phyloP scores from a whole-genome alignment of 2,329 filamentous ascomycete species.

The Cladosporium halotolerans region DNA sequence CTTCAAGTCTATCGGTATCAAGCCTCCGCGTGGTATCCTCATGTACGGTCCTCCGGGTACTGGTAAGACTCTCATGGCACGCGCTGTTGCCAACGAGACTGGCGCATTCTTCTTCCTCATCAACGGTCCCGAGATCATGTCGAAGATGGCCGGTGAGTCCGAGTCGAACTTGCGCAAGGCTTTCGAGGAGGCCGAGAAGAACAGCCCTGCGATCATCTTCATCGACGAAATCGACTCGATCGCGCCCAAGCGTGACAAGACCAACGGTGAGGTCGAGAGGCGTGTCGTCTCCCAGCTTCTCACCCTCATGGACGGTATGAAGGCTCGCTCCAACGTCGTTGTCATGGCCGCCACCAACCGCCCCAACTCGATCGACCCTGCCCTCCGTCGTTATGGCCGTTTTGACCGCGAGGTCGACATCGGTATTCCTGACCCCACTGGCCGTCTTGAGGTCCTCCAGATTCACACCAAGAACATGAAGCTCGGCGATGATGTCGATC shows the following conservation, averaged over 20 bases:
- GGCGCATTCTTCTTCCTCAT: constrained; percentile 99
- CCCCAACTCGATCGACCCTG: constrained; percentile 97
- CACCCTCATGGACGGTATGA: constrained; percentile 99
- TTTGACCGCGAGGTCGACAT: constrained; percentile 99
- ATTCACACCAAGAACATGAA: constrained; percentile 99
- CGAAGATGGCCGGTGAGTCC: constrained; percentile 99
- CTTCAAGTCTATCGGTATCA: constrained; percentile 99
- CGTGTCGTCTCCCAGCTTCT: constrained; percentile 95
- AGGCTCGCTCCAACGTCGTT: constrained; percentile 95
- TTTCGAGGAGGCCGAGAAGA: constrained; percentile 99
- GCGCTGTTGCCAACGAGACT: constrained; percentile 97
- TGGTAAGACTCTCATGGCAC: constrained; percentile 98
- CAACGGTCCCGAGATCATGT: constrained; percentile 99
- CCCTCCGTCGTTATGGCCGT: constrained; percentile 93
- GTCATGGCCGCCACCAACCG: constrained; percentile 99
- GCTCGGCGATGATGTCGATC: constrained; percentile 89
- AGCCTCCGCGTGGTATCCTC: constrained; percentile 95
- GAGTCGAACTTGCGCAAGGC: constrained; percentile 97
- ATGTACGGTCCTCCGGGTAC: constrained; percentile 93
- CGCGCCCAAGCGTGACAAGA: constrained; percentile 99
- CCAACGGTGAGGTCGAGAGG: constrained; percentile 96
- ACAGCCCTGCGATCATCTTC: constrained; percentile 98
- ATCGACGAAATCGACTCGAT: constrained; percentile 99
- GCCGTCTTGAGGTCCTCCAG: constrained; percentile 95
- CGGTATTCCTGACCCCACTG: constrained; percentile 93